These are phyloP conservation scores for Phytopythium aichiense DNA, from an alignment of 352 stramenopile genomes.

Conservation along the genomic window DNA sequence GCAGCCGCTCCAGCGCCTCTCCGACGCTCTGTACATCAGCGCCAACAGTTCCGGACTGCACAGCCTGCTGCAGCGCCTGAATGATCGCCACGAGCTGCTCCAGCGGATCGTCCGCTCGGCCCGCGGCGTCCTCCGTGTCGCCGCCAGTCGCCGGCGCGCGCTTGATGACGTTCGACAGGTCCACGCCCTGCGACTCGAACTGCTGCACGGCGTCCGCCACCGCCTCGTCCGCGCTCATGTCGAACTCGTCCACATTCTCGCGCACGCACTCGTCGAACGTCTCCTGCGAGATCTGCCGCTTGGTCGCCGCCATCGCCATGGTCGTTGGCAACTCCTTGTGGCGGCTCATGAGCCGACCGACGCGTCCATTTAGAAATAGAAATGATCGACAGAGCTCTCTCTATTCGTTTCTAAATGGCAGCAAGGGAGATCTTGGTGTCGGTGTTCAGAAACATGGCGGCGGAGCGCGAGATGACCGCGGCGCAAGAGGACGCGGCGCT, in stretches of 20 bases:
- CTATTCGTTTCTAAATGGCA: not conserved
- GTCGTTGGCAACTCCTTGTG: not conserved
- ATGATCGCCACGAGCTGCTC: slow-evolving; percentile 32
- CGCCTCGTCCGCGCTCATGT: slow-evolving; percentile 78
- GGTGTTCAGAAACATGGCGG: not conserved
- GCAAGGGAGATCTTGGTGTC: not conserved
- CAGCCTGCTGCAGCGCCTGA: slow-evolving; percentile 5
- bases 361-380: not conserved
- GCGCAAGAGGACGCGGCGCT: slow-evolving; percentile 30
- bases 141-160: slow-evolving; percentile 3
- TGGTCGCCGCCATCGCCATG: slow-evolving; percentile 14
- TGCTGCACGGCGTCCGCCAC: slow-evolving; percentile 76
- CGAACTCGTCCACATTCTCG: slow-evolving; percentile 90
- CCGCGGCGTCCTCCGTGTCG: not conserved
- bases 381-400: not conserved
- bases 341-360: not conserved
- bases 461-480: not conserved
- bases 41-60: not conserved
- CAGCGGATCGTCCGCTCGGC: slow-evolving; percentile 12
- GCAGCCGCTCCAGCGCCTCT: slow-evolving; percentile 20
- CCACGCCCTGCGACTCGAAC: slow-evolving; percentile 84
- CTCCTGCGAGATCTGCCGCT: slow-evolving; percentile 80
- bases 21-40: slow-evolving; percentile 9
- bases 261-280: slow-evolving; percentile 89
- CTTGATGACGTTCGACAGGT: slow-evolving; percentile 85